A percentile compares a stretch with the other conserved stretches of the same genome.
Conservation (phyloP, 257 asterid genomes). For the Plectranthus barbatus region DNA sequence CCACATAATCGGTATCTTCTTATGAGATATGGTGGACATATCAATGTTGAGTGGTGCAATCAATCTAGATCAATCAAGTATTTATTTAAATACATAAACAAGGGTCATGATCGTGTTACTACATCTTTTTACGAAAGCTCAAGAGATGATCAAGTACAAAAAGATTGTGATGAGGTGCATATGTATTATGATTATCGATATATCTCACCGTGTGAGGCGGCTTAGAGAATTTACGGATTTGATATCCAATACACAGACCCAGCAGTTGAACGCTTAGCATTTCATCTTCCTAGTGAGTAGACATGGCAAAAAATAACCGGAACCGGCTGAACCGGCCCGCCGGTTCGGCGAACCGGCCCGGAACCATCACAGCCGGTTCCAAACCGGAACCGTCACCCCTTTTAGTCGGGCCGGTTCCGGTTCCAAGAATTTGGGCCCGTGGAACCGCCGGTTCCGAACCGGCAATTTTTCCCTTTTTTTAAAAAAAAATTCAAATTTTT, state of each 20-base stretch:
- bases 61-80: neutral
- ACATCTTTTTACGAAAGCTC: neutral
- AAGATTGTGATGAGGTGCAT: neutral
- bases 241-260: neutral
- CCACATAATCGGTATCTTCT: neutral
- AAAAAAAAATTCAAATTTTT: too few relatives aligned
- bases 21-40: neutral
- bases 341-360: too few relatives aligned
- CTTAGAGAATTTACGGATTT: neutral
- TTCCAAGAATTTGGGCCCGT: too few relatives aligned
- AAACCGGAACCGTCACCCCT: too few relatives aligned
- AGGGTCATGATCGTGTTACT: neutral
- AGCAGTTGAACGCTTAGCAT: neutral
- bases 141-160: neutral
- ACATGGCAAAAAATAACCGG: too few relatives aligned
- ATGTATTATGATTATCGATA: neutral
- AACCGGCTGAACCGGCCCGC: too few relatives aligned
- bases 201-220: neutral
- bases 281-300: neutral
- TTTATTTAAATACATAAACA: neutral
- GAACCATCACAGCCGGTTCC: too few relatives aligned
- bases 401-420: too few relatives aligned
- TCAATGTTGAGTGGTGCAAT: neutral
- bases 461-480: too few relatives aligned
- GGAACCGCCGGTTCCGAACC: too few relatives aligned